Percentiles rank a stretch among this genome's conserved stretches.
Evolutionary conservation across 257 asterid genomes (phyloP).

Genomic region (Voacanga thouarsii): DNA sequence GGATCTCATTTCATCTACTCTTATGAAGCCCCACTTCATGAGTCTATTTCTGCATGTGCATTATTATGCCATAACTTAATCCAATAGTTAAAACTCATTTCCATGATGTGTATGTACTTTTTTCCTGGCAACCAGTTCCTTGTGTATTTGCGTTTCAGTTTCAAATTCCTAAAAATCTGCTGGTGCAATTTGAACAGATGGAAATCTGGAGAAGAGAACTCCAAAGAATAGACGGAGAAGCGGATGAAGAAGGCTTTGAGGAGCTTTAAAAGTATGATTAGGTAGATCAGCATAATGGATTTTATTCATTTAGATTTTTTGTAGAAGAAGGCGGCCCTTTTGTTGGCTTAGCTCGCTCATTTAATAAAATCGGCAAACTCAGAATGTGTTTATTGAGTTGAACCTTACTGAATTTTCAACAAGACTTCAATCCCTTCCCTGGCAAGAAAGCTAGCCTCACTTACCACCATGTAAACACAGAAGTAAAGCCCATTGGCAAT

Average conservation of each 20-base stretch:
- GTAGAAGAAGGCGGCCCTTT: background rate
- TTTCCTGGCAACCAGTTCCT: background rate
- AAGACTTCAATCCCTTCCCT: background rate
- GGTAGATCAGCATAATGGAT: background rate
- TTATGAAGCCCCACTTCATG: too few relatives aligned
- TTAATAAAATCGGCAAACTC: background rate
- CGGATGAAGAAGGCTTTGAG: slow-evolving; percentile 88
- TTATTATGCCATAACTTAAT: too few relatives aligned
- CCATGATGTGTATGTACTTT: too few relatives aligned
- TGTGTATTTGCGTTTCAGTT: background rate
- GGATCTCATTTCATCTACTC: too few relatives aligned
- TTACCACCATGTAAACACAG: background rate
- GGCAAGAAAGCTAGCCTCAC: background rate
- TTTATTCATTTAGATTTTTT: background rate
- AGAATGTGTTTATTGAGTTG: background rate
- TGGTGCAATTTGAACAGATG: slow-evolving; percentile 42
- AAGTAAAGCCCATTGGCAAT: background rate
- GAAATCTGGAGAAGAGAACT: slow-evolving; percentile 73
- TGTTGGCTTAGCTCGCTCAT: background rate
- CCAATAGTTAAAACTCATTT: too few relatives aligned
- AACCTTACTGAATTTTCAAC: background rate
- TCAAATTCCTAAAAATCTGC: background rate
- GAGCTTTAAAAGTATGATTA: slow-evolving; percentile 44
- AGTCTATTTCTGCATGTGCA: too few relatives aligned
- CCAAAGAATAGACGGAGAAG: slow-evolving; percentile 72